Evolutionary conservation across 768 basidiomycete genomes (phyloP).

Genomic region (Macrolepiota albuminosa): DNA sequence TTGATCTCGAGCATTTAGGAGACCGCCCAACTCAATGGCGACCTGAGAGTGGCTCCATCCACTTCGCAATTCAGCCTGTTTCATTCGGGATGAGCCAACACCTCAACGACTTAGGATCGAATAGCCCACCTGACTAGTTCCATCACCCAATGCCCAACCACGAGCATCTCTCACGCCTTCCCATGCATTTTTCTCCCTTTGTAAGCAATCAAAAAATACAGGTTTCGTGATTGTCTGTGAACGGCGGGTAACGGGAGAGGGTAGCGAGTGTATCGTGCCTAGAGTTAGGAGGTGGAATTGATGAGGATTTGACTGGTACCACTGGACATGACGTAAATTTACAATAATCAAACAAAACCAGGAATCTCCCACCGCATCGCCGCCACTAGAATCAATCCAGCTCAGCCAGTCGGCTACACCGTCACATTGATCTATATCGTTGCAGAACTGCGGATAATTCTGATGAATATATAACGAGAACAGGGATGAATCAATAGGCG

Average conservation of each 20-base stretch:
- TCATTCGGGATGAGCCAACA: constrained; percentile 14
- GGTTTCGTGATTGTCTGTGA: constrained; percentile 87
- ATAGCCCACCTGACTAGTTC: constrained; percentile 8
- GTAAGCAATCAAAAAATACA: constrained; percentile 67
- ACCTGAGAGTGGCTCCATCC: constrained; percentile 52
- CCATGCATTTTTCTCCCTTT: constrained; percentile 54
- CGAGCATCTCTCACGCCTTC: constrained; percentile 52
- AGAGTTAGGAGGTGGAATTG: constrained; percentile 80
- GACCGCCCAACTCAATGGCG: constrained; percentile 52
- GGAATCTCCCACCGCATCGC: constrained; percentile 46
- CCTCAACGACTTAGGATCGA: background rate
- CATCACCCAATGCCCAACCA: constrained; percentile 49
- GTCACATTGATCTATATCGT: constrained; percentile 68
- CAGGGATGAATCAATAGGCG: constrained; percentile 87
- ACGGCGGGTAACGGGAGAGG: constrained; percentile 74
- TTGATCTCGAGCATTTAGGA: constrained; percentile 47
- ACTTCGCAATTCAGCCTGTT: constrained; percentile 21
- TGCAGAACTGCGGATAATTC: constrained; percentile 85
- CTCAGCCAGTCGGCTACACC: constrained; percentile 72
- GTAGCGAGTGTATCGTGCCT: constrained; percentile 84
- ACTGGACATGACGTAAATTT: constrained; percentile 29
- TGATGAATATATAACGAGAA: constrained; percentile 91
- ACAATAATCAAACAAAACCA: background rate
- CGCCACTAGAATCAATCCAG: constrained; percentile 65
- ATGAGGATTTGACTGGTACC: constrained; percentile 71